Percentiles rank a stretch among this genome's conserved stretches.
These are phyloP conservation scores for Cryphonectria carpinicola DNA, from an alignment of 2,329 filamentous ascomycete genomes.

Conservation along the genomic window DNA sequence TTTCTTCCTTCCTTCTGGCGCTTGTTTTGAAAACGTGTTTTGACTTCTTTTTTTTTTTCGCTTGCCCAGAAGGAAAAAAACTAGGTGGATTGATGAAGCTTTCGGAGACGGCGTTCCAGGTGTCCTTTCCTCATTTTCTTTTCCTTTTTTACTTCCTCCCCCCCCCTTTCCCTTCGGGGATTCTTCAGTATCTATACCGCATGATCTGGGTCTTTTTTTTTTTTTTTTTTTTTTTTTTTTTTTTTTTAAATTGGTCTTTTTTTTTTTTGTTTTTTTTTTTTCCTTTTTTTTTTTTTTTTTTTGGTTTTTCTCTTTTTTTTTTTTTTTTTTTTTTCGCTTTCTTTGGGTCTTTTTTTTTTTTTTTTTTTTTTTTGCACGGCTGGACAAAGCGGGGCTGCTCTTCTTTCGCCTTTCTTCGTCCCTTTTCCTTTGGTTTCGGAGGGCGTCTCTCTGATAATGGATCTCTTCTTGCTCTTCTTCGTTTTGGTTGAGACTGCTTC, in stretches of 20 bases:
- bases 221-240: slow-evolving; percentile 10
- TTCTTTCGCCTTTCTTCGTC: not conserved
- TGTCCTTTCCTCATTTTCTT: not conserved
- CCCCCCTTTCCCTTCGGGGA: too few species aligned
- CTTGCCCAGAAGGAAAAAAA: slow-evolving; percentile 11
- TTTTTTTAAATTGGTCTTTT: too few species aligned
- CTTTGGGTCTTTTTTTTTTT: slow-evolving; percentile 10
- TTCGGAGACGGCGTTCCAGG: slow-evolving; percentile 21
- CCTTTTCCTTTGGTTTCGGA: too few species aligned
- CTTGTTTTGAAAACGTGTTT: slow-evolving; percentile 8
- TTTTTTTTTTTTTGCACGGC: slow-evolving; percentile 12
- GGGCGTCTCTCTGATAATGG: slow-evolving; percentile 17
- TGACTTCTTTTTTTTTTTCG: not conserved
- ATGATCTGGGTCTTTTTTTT: slow-evolving; percentile 10
- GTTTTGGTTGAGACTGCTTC: not conserved
- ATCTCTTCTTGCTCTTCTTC: not conserved
- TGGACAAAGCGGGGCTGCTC: slow-evolving; percentile 20
- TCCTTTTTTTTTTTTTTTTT: too few species aligned
- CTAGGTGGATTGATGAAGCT: slow-evolving; percentile 3
- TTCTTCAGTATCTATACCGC: slow-evolving; percentile 19
- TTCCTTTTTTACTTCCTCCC: too few species aligned
- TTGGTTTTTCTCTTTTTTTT: too few species aligned
- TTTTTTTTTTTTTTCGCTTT: too few species aligned
- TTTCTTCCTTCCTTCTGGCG: not conserved
- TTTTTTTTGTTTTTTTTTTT: too few species aligned